phyloP scores from a whole-genome alignment of 1,139 yeast genomes.

The Groenewaldozyma auringiensis region DNA sequence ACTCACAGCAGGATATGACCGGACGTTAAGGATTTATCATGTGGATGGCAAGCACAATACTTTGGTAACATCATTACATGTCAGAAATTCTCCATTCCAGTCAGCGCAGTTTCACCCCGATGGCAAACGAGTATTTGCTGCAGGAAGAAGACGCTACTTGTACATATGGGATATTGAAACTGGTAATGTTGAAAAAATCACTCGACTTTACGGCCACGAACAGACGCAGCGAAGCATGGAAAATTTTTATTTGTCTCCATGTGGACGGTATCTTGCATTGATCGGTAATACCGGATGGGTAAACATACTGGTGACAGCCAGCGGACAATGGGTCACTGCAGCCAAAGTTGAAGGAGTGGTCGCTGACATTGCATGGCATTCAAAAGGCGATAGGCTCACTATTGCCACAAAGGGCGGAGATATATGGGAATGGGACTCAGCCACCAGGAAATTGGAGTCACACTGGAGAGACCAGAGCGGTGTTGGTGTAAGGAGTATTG shows the following conservation, averaged over 20 bases:
- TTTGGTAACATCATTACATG: conserved; percentile 71
- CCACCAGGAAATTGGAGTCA: conserved; percentile 41
- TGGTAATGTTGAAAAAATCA: conserved; percentile 74
- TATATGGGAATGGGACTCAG: conserved; percentile 76
- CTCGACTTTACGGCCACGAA: conserved; percentile 89
- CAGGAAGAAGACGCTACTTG: conserved; percentile 88
- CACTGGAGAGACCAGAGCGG: conserved; percentile 90
- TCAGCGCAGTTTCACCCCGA: conserved; percentile 57
- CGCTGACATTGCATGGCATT: conserved; percentile 65
- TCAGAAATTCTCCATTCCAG: conserved; percentile 73
- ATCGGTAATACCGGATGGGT: conserved; percentile 89
- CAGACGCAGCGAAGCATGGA: conserved; percentile 82
- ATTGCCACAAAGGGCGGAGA: conserved; percentile 78
- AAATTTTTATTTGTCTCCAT: conserved; percentile 53
- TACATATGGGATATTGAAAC: conserved; percentile 80
- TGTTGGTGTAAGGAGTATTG: conserved; percentile 69
- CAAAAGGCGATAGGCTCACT: conserved; percentile 44
- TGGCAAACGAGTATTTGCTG: conserved; percentile 62
- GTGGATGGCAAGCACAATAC: conserved; percentile 85
- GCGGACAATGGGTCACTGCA: conserved; percentile 81
- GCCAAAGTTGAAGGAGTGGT: conserved; percentile 83
- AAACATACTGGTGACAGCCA: conserved; percentile 62
- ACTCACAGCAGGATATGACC: conserved; percentile 87
- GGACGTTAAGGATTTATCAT: conserved; percentile 78
- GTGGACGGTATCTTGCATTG: conserved; percentile 66